Evolutionary conservation across 2,329 filamentous ascomycete species (phyloP).

Genomic region (Exophiala sp.): DNA sequence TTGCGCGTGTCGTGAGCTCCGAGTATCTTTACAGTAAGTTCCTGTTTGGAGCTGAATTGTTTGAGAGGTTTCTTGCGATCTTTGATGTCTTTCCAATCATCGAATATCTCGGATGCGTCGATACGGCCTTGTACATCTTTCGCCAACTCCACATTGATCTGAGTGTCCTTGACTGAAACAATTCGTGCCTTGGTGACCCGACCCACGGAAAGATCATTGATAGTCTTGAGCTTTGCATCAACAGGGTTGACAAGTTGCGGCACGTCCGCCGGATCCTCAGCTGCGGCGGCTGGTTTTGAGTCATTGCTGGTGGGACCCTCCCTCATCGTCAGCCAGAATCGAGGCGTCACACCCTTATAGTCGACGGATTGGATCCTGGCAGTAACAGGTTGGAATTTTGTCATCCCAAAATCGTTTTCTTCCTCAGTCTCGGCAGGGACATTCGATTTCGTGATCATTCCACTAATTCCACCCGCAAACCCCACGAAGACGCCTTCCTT

Average conservation of each 20-base stretch:
- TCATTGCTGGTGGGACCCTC: slow-evolving; percentile 43
- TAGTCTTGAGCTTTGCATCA: slow-evolving; percentile 57
- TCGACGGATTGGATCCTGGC: slow-evolving; percentile 70
- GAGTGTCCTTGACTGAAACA: slow-evolving; percentile 79
- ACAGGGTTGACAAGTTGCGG: slow-evolving; percentile 54
- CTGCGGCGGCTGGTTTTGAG: slow-evolving; percentile 25
- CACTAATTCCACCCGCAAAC: slow-evolving; percentile 70
- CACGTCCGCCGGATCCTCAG: slow-evolving; percentile 31
- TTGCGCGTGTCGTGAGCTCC: slow-evolving; percentile 86
- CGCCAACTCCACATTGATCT: slow-evolving; percentile 82
- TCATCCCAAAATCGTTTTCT: slow-evolving; percentile 70
- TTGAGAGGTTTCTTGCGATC: slow-evolving; percentile 75
- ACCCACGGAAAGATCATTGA: slow-evolving; percentile 70
- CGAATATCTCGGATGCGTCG: slow-evolving; percentile 84
- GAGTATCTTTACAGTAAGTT: slow-evolving; percentile 68
- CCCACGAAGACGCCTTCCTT: slow-evolving; percentile 79
- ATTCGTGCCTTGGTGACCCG: slow-evolving; percentile 70
- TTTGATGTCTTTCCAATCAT: slow-evolving; percentile 77
- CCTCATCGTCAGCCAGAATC: slow-evolving; percentile 62
- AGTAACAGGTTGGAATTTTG: slow-evolving; percentile 67
- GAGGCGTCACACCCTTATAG: slow-evolving; percentile 50
- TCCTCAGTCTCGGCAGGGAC: slow-evolving; percentile 63
- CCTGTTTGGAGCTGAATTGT: slow-evolving; percentile 64
- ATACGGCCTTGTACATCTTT: slow-evolving; percentile 89
- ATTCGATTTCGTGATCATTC: slow-evolving; percentile 72